Conservation (phyloP, 225 moss, liverwort and hornwort genomes). For the Physcomitrellopsis africana region DNA sequence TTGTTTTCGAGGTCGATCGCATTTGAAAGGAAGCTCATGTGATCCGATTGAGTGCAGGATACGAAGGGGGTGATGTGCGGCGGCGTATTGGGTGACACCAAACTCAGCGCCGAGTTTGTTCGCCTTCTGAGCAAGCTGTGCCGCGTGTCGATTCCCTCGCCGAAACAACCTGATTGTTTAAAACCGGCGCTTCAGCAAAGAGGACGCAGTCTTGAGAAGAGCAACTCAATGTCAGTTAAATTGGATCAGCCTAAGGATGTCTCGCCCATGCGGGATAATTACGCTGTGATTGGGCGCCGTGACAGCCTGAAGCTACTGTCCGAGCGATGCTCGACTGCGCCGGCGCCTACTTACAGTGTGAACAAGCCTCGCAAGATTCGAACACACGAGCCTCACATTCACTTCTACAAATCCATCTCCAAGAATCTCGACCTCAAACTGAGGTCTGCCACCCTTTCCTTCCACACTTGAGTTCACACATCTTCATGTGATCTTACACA, state of each 20-base stretch:
- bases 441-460: constrained; percentile 29
- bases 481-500: no score
- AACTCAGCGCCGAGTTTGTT: constrained; percentile 41
- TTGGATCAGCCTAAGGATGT: constrained; percentile 36
- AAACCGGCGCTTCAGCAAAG: constrained; percentile 16
- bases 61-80: constrained; percentile 50
- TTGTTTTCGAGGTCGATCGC: no score
- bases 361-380: constrained; percentile 62
- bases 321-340: constrained; percentile 47
- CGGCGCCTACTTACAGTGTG: constrained; percentile 39
- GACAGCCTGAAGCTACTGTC: constrained; percentile 56
- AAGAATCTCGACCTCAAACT: constrained; percentile 59
- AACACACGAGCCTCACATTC: constrained; percentile 56
- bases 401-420: constrained; percentile 61
- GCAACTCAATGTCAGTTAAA: constrained; percentile 8
- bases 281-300: constrained; percentile 38
- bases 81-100: constrained; percentile 42
- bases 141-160: constrained; percentile 34
- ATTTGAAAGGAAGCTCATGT: not conserved
- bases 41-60: constrained; percentile 30
- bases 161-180: not conserved
- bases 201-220: constrained; percentile 22
- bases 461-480: not conserved
- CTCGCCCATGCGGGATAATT: constrained; percentile 9
- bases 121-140: constrained; percentile 60